Conservation (phyloP, 495 filamentous ascomycete species). For the Aspergillus sclerotiicarbonarius region DNA sequence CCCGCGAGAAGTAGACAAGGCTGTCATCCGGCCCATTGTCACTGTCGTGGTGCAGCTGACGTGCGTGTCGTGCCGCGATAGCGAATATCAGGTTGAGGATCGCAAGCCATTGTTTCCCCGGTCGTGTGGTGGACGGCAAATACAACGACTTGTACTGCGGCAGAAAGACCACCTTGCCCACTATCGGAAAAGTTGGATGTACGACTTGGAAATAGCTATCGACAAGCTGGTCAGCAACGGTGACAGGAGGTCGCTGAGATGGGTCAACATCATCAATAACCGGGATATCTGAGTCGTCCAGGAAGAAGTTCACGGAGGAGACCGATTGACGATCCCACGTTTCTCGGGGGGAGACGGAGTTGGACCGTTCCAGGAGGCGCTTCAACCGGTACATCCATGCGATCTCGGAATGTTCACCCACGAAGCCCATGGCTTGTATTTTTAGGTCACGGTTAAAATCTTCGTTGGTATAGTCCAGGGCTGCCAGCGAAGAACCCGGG, state of each 20-base stretch:
- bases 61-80: constrained; percentile 52
- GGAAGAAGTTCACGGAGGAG: constrained; percentile 52
- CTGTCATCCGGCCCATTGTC: constrained; percentile 29
- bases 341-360: constrained; percentile 16
- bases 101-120: constrained; percentile 53
- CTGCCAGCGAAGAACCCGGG: constrained; percentile 46
- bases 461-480: constrained; percentile 54
- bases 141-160: constrained; percentile 43
- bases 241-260: constrained; percentile 46
- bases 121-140: constrained; percentile 29
- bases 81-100: constrained; percentile 67
- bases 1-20: constrained; percentile 57
- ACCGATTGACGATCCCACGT: constrained; percentile 27
- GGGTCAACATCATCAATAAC: constrained; percentile 45
- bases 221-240: constrained; percentile 53
- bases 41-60: constrained; percentile 23
- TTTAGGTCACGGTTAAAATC: constrained; percentile 56
- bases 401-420: constrained; percentile 63
- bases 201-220: constrained; percentile 55
- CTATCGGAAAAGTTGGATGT: constrained; percentile 58
- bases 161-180: constrained; percentile 48
- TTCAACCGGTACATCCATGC: constrained; percentile 57
- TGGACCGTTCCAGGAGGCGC: constrained; percentile 33
- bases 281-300: constrained; percentile 51
- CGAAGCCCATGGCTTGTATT: constrained; percentile 53